A percentile compares a stretch with the other conserved stretches of the same genome.
phyloP scores from a whole-genome alignment of 2,329 filamentous ascomycete genomes.

The Lithohypha guttulata region DNA sequence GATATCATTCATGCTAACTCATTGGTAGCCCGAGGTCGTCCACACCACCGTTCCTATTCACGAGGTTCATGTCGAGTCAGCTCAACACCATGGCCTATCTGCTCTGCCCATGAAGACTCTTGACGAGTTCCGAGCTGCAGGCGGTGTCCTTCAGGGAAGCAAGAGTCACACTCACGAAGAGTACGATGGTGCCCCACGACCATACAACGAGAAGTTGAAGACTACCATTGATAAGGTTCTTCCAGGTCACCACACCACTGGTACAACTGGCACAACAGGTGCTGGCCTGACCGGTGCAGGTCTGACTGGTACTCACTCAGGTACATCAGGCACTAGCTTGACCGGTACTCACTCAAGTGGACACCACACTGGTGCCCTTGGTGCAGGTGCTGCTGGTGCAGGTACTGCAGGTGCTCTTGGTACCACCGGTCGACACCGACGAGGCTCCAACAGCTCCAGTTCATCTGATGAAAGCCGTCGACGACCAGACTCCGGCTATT shows the following conservation, averaged over 20 bases:
- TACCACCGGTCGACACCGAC: too few relatives aligned
- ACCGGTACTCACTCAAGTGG: too few relatives aligned
- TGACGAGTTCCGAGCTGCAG: slow-evolving; percentile 50
- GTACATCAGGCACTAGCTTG: too few relatives aligned
- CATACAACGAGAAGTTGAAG: slow-evolving; percentile 19
- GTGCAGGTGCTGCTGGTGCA: too few relatives aligned
- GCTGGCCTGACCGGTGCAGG: too few relatives aligned
- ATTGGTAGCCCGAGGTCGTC: slow-evolving; percentile 35
- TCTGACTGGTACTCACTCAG: too few relatives aligned
- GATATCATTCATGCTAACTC: neutral
- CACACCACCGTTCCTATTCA: slow-evolving; percentile 65
- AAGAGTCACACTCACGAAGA: slow-evolving; percentile 32
- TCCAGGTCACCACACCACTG: neutral
- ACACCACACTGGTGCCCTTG: too few relatives aligned
- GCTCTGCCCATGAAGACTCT: slow-evolving; percentile 54
- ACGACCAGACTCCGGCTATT: neutral
- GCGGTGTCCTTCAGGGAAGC: slow-evolving; percentile 42
- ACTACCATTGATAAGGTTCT: slow-evolving; percentile 13
- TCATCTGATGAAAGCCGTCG: neutral
- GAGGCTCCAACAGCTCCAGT: too few relatives aligned
- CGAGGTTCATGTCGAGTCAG: slow-evolving; percentile 57
- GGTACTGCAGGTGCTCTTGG: too few relatives aligned
- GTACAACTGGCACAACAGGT: too few relatives aligned
- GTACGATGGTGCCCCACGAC: slow-evolving; percentile 39
- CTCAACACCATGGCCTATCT: slow-evolving; percentile 55